Evolutionary conservation across 2,329 filamentous ascomycete species (phyloP), one percentile per base, ranked within the genome.

Genomic region (Tolypocladium inflatum): DNA sequence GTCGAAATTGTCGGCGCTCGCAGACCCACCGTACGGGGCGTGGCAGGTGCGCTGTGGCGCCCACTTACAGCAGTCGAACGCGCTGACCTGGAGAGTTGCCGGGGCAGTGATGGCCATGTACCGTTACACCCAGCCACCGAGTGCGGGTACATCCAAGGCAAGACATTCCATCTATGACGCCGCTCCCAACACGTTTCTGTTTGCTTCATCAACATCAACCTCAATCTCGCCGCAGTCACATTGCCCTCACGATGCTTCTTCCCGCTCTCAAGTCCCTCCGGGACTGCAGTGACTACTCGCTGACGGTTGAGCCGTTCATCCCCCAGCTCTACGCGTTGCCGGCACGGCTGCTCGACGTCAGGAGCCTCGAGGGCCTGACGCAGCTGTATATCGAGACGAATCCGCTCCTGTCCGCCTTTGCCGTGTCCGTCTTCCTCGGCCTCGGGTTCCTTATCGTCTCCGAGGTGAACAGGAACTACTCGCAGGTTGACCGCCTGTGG

Each of bases 401-500:
- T 70, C 94, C 94, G 0, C 77, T 96, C 48, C 80, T 96, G 35
- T 86, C 84, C 1, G 89, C 84, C 3, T 80, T 95, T 62, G 87
- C 84, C 0, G 82, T 90, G 56, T 88, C 89, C 3, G 65, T 96
- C 21, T 79, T 85, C 45, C 72, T 96, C n/a, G 85, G 85, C 1
- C 80, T 81, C 6, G 67, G 94, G 35, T 89, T 95, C 66, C 76
- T 96, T 30, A 68, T 93, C 38, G 77, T 85, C 6, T 90, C 91
- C 1, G 93, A 97, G 73, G 74, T 91, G 75, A 97, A 95, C 74
- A 83, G 82, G 67, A 99, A 99, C 73, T 97, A 92, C 72, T 97
- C 92, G n/a, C 94, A 99, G 74, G 87, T 99, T 48, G 94, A 99
- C 72, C 85, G 94, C 54, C 76, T 88, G 65, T 99, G 94, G 94